These are phyloP conservation scores for Austroboletus olivaceoglutinosus DNA, from an alignment of 1,284 basidiomycete species.

Conservation along the genomic window DNA sequence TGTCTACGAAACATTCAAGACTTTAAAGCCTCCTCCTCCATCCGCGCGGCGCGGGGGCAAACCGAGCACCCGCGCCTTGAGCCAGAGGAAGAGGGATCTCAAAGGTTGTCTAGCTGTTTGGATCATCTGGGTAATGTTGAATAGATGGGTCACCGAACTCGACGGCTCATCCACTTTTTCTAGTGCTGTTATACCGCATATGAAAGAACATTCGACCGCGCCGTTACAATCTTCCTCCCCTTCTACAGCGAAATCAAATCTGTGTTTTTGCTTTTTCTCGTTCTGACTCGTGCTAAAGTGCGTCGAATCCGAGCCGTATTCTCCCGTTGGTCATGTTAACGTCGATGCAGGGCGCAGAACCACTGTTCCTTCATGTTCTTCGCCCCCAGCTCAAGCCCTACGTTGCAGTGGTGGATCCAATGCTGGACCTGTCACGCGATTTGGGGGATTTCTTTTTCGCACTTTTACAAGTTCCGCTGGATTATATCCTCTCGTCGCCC, in stretches of 20 bases:
- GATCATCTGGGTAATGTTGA: constrained; percentile 71
- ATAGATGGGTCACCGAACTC: constrained; percentile 8
- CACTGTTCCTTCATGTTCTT: constrained; percentile 70
- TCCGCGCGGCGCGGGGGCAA: constrained; percentile 59
- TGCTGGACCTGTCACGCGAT: constrained; percentile 55
- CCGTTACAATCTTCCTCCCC: constrained; percentile 67
- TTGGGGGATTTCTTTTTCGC: constrained; percentile 65
- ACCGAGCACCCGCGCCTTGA: constrained; percentile 61
- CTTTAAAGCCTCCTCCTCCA: constrained; percentile 61
- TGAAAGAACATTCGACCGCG: constrained; percentile 59
- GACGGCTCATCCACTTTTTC: constrained; percentile 20
- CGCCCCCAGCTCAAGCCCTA: constrained; percentile 72
- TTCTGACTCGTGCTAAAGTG: constrained; percentile 71
- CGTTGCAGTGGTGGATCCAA: constrained; percentile 54
- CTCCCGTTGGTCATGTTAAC: constrained; percentile 11
- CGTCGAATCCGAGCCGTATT: constrained; percentile 30
- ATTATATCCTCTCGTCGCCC: constrained; percentile 46
- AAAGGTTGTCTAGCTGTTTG: constrained; percentile 79
- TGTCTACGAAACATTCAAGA: constrained; percentile 80
- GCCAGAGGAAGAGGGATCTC: constrained; percentile 75
- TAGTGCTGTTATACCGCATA: constrained; percentile 64
- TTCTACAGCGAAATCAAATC: constrained; percentile 80
- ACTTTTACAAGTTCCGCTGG: constrained; percentile 52
- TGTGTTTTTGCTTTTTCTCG: constrained; percentile 63
- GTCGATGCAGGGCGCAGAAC: constrained; percentile 66